Base-by-base conservation (phyloP, 2,329 filamentous ascomycete genomes). In the Drechslera avenae region DNA sequence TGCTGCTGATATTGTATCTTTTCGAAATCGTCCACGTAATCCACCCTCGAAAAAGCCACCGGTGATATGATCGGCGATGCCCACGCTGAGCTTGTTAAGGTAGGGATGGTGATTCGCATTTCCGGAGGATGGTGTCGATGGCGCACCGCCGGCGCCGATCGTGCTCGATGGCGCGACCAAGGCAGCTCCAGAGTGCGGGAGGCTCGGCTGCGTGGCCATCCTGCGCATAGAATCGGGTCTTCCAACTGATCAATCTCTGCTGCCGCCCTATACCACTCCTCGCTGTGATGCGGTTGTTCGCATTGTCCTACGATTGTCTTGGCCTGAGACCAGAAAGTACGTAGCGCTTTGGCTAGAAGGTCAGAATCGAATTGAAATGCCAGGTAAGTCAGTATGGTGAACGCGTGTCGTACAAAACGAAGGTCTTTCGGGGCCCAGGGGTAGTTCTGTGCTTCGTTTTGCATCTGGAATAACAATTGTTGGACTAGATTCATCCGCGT, bases 31-130 rank as follows among this genome's bases (percentile, higher is more conserved):
- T 43, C 39, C 3, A 49, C 21, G 32, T 42, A 42, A 12, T 26
- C 37, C 8, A 18, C n/a, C n/a, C 33, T 10, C 4, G 32, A 32
- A 23, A 31, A 31, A n/a, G 10, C 7, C 1, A 35, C 36, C 1
- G 48, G 41, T 1, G 48, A 46, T 2, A 46, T 36, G 3, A 51
- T 31, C 2, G 48, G 48, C 16, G 41, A 35, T 1, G 35, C 23
- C 41, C 41, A 40, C 9, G 36, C 31, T 9, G 41, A 40, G 12
- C 9, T 41, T 2, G 41, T 9, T 8, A 35, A 17, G 1, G 9
- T 6, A 8, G 41, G 21, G 4, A 31, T 32, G 3, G 28, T 21
- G 18, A 51, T n/a, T 7, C 18, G 18, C 41, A 51, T 40, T 8
- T 51, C 41, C 10, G 35, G 4, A 28, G 10, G 36, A 7, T 37